Percentiles rank a stretch among this genome's conserved stretches.
Evolutionary conservation across 495 filamentous ascomycete genomes (phyloP).

Genomic region (Gamarada debralockiae): DNA sequence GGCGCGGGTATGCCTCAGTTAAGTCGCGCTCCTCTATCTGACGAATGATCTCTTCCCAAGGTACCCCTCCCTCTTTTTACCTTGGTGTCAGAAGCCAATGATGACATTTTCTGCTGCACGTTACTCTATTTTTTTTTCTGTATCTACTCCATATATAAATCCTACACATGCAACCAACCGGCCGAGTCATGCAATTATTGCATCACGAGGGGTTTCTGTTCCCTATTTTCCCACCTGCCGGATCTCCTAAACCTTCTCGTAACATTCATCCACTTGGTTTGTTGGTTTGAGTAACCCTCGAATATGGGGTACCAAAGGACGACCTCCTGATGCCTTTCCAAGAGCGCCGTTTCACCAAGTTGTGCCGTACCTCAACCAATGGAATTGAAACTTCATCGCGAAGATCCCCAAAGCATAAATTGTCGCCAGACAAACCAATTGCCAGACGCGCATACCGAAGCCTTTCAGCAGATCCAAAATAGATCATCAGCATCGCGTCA

Average conservation of each 20-base stretch:
- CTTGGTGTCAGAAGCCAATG: too few relatives aligned
- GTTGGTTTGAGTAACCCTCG: too few relatives aligned
- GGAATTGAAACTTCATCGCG: conserved; percentile 4
- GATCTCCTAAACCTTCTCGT: too few relatives aligned
- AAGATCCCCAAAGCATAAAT: not conserved
- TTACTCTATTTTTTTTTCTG: too few relatives aligned
- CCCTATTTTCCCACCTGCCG: not conserved
- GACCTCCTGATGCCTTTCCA: conserved; percentile 1
- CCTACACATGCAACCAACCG: conserved; percentile 2
- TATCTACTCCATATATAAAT: not conserved
- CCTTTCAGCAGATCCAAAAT: not conserved
- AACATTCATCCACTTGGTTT: too few relatives aligned
- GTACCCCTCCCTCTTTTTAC: not conserved
- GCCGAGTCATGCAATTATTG: not conserved
- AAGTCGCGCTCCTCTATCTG: not conserved
- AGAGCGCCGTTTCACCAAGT: not conserved
- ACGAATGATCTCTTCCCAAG: not conserved
- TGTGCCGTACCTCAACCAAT: not conserved
- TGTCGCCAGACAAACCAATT: not conserved
- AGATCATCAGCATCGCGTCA: not conserved
- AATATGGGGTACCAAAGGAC: too few relatives aligned
- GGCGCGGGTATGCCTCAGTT: not conserved
- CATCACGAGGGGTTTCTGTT: not conserved
- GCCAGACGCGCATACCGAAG: not conserved
- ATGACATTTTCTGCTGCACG: too few relatives aligned